Evolutionary conservation across 495 filamentous ascomycete species (phyloP), one percentile per base, ranked within the genome.

Genomic region (Penicillium dipodomyicola): DNA sequence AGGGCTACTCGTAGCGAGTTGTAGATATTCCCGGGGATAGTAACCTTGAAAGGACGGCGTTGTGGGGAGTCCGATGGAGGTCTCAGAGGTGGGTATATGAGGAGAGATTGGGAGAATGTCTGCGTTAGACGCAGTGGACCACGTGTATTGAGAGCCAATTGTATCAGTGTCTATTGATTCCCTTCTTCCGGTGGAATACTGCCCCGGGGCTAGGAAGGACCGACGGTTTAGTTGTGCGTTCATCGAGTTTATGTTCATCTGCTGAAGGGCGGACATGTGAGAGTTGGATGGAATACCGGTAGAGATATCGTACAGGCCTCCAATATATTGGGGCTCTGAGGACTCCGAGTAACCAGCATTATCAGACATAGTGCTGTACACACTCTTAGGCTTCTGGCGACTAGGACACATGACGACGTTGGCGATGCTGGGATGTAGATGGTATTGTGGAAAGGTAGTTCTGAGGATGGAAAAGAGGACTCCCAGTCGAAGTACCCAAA

Each of bases 1-100:
- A 5, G 52, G 48, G 1, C 22, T 12, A 17, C 23, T 32, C 10
- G 55, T 44, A 0, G 44, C 5, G 8, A 44, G 3, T 25, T 55
- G 57, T 0, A 51, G 29, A n/a, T 56, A 27, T 9, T 51, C 50
- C 11, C 49, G 57, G 12, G 27, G 29, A 25, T 62, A 64, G 40
- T 61, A 69, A 4, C 58, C 19, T 39, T 60, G 54, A 54, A 69
- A 63, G 49, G 62, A 69, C n/a, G 64, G 57, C 17, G 66, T 52
- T 11, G 30, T 49, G 9, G 54, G 30, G 2, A 55, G 47, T 20
- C 45, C 40, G 20, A 54, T 19, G 8, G 48, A 12, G 29, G 54
- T 32, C 9, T 58, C 63, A 23, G 52, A 41, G 2, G 60, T 53
- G 4, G 55, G 54, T 4, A 53, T 22, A 23, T 54, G 20, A 1